A percentile compares a stretch with the other conserved stretches of the same genome.
Evolutionary conservation across 2,329 filamentous ascomycete species (phyloP).

Genomic region (Colletotrichum sp.): DNA sequence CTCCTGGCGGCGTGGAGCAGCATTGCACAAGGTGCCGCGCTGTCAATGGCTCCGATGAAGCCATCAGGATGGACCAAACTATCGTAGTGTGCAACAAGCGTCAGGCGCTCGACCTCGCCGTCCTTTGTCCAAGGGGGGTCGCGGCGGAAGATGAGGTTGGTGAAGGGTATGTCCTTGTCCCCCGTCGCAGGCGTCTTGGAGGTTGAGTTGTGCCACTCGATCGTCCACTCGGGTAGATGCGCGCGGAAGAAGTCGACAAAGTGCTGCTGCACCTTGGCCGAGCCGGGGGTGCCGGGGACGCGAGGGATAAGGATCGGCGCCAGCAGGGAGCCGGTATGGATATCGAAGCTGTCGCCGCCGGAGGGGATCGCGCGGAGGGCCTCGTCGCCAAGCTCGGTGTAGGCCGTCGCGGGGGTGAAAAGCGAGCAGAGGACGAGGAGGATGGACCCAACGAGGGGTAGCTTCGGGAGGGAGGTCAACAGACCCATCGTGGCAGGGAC

Average conservation of each 20-base stretch:
- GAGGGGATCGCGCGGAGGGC: slow-evolving; percentile 74
- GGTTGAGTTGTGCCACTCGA: slow-evolving; percentile 91
- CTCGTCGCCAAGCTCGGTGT: slow-evolving; percentile 71
- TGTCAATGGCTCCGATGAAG: slow-evolving; percentile 94
- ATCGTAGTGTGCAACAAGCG: slow-evolving; percentile 94
- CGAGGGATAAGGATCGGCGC: slow-evolving; percentile 87
- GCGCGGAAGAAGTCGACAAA: slow-evolving; percentile 82
- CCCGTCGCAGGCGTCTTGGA: slow-evolving; percentile 79
- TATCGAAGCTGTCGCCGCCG: slow-evolving; percentile 79
- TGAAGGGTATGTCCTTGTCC: slow-evolving; percentile 76
- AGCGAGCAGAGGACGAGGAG: slow-evolving; percentile 23
- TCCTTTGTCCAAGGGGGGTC: slow-evolving; percentile 82
- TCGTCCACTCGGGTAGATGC: slow-evolving; percentile 77
- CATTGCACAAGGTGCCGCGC: slow-evolving; percentile 93
- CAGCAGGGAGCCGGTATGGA: slow-evolving; percentile 75
- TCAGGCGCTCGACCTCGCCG: slow-evolving; percentile 81
- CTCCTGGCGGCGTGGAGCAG: slow-evolving; percentile 84
- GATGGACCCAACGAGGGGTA: slow-evolving; percentile 20
- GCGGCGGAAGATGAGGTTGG: slow-evolving; percentile 83
- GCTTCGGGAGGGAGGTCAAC: slow-evolving; percentile 13
- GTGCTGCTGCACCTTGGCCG: slow-evolving; percentile 74
- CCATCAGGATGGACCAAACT: slow-evolving; percentile 80
- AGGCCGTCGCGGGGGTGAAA: slow-evolving; percentile 36
- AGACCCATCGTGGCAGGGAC: slow-evolving; percentile 13
- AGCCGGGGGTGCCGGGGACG: slow-evolving; percentile 85